Percentiles rank a stretch among this genome's conserved stretches.
phyloP scores from a whole-genome alignment of 164 flowering plant species.

The Stephania japonica region DNA sequence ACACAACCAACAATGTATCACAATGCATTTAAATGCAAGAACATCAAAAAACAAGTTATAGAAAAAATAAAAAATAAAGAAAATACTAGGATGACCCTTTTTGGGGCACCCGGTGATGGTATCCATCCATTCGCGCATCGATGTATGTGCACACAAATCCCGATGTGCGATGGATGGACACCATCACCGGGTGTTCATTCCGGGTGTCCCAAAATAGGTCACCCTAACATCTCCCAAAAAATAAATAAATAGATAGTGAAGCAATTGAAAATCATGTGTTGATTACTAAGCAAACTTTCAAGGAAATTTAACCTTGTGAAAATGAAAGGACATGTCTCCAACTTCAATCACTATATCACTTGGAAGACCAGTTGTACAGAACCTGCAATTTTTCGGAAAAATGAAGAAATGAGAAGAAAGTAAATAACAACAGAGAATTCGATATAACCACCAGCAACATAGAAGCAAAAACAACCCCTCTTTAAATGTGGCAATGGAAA shows the following conservation, averaged over 20 bases:
- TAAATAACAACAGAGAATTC: not conserved
- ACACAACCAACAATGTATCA: not conserved
- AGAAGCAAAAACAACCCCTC: not conserved
- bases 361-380: slow-evolving; percentile 83
- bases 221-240: too few species aligned
- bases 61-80: too few species aligned
- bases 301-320: slow-evolving; percentile 69
- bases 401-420: not conserved
- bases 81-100: too few species aligned
- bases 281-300: not conserved
- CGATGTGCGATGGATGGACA: too few species aligned
- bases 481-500: not conserved
- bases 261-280: not conserved
- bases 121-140: too few species aligned
- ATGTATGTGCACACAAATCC: too few species aligned
- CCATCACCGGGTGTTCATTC: too few species aligned
- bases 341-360: slow-evolving; percentile 89
- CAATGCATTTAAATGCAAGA: not conserved
- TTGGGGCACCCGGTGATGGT: too few species aligned
- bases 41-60: not conserved
- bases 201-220: too few species aligned
- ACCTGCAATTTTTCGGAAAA: not conserved
- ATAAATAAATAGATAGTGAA: not conserved
- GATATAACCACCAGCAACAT: not conserved
- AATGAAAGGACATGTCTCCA: slow-evolving; percentile 91